Evolutionary conservation across 2,329 filamentous ascomycete genomes (phyloP).

Genomic region (Emmonsiellopsis sp.): DNA sequence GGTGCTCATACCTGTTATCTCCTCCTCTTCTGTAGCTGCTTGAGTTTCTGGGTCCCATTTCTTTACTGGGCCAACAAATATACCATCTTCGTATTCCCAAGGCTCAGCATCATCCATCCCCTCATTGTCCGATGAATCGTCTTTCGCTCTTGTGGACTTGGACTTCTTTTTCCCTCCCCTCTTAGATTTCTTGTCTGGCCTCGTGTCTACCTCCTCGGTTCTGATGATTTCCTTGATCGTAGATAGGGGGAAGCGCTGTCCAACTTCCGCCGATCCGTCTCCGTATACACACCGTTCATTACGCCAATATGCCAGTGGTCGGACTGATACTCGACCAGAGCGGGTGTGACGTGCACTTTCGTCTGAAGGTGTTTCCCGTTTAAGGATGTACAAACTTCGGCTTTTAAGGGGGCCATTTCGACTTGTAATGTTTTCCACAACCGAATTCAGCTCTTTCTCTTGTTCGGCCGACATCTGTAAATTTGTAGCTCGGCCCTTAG

Average conservation of each 20-base stretch:
- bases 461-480: slow-evolving; percentile 21
- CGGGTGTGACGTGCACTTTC: slow-evolving; percentile 54
- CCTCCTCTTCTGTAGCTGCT: slow-evolving; percentile 27
- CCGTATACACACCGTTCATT: slow-evolving; percentile 70
- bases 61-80: slow-evolving; percentile 34
- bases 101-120: slow-evolving; percentile 28
- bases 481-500: slow-evolving; percentile 16
- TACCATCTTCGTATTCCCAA: slow-evolving; percentile 34
- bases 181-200: slow-evolving; percentile 20
- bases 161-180: slow-evolving; percentile 28
- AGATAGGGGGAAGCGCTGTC: slow-evolving; percentile 53
- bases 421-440: slow-evolving; percentile 35
- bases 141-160: slow-evolving; percentile 25
- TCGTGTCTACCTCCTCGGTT: slow-evolving; percentile 51
- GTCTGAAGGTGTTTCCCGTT: slow-evolving; percentile 43
- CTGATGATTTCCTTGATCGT: slow-evolving; percentile 70
- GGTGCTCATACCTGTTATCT: slow-evolving; percentile 27
- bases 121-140: slow-evolving; percentile 32
- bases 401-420: slow-evolving; percentile 37
- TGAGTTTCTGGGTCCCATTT: slow-evolving; percentile 34
- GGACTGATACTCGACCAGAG: slow-evolving; percentile 67
- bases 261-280: slow-evolving; percentile 47
- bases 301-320: slow-evolving; percentile 76
- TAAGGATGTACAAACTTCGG: slow-evolving; percentile 41
- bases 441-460: slow-evolving; percentile 28